phyloP scores from a whole-genome alignment of 83 land plant genomes.

The Thuja plicata region DNA sequence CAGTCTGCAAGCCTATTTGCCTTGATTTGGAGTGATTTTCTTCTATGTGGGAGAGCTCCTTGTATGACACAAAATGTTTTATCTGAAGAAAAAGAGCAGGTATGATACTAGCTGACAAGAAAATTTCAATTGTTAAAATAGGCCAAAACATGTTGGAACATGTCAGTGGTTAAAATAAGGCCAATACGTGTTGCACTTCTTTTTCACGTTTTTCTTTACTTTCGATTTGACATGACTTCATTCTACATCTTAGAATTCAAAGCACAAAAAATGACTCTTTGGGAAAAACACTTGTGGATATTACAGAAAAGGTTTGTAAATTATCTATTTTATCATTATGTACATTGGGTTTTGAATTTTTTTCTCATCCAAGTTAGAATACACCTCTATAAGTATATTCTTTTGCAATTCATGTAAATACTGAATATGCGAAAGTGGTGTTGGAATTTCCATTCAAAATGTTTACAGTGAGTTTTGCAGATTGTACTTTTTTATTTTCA shows the following conservation, averaged over 20 bases:
- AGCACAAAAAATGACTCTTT: background rate
- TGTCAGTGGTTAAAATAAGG: background rate
- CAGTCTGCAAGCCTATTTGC: no score
- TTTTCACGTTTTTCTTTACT: background rate
- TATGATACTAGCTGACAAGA: background rate
- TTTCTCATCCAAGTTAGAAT: background rate
- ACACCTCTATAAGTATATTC: background rate
- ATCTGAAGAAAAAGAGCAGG: constrained; percentile 7
- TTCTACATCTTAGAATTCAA: background rate
- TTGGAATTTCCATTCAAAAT: background rate
- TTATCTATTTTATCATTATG: background rate
- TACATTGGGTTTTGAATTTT: background rate
- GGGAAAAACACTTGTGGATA: background rate
- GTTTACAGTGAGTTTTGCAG: background rate
- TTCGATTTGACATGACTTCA: background rate
- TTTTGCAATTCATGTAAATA: background rate
- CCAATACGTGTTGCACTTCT: background rate
- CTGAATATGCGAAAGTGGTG: background rate
- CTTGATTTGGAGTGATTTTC: no score
- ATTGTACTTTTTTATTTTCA: background rate
- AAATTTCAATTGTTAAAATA: background rate
- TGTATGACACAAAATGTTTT: background rate
- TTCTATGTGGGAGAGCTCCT: no score
- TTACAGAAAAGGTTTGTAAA: background rate
- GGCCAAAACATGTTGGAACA: background rate